These are phyloP conservation scores for Vitellaria paradoxa DNA, from an alignment of 179 eudicot genomes.

Conservation along the genomic window DNA sequence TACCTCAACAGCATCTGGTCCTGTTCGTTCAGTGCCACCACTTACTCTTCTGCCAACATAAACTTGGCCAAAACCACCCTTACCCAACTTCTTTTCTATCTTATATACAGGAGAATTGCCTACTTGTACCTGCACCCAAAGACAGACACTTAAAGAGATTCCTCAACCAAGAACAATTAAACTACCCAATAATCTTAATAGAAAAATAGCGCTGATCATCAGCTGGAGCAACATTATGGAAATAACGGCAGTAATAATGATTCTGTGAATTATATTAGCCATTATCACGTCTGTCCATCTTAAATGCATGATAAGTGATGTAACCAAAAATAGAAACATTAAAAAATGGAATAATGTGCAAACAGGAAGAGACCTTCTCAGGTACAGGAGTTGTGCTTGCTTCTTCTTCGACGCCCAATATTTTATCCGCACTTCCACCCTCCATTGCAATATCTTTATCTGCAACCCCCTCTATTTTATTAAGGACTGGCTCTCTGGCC, in stretches of 20 bases:
- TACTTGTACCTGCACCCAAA: slow-evolving; percentile 71
- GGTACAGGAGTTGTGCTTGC: slow-evolving; percentile 80
- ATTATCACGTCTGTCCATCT: not conserved
- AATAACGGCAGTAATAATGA: not conserved
- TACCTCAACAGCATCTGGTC: slow-evolving; percentile 95
- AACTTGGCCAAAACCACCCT: slow-evolving; percentile 97
- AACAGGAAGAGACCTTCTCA: slow-evolving; percentile 56
- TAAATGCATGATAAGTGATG: not conserved
- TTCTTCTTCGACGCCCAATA: slow-evolving; percentile 72
- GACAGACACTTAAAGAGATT: not conserved
- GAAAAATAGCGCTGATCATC: not conserved
- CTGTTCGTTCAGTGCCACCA: slow-evolving; percentile 78
- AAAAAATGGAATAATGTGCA: not conserved
- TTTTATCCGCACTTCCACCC: slow-evolving; percentile 74
- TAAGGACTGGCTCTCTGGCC: slow-evolving; percentile 47
- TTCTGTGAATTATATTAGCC: not conserved
- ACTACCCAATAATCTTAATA: not conserved
- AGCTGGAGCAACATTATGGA: not conserved
- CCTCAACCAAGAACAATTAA: not conserved
- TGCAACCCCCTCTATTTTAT: slow-evolving; percentile 55
- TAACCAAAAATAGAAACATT: slow-evolving; percentile 2
- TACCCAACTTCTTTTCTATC: slow-evolving; percentile 82
- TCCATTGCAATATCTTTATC: slow-evolving; percentile 79
- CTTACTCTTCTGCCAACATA: slow-evolving; percentile 78
- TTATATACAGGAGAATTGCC: slow-evolving; percentile 77